Conservation (phyloP, 1,284 basidiomycete species). For the Leccinum fuscescens region DNA sequence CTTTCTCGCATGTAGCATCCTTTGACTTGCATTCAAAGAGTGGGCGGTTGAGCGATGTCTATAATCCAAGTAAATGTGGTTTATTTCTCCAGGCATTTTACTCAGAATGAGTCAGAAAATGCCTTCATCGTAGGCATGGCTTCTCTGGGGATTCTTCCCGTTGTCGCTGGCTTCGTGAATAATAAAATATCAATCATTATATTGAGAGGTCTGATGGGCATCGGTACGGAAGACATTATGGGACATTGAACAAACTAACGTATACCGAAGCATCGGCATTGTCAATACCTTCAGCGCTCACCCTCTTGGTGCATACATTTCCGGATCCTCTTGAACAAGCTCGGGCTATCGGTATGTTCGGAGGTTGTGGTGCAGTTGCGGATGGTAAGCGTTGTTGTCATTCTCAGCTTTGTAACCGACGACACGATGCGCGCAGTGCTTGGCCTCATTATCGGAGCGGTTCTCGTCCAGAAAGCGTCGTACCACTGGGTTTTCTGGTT, state of each 20-base stretch:
- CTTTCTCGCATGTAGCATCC: slow-evolving; percentile 14
- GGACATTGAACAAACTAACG: slow-evolving; percentile 1
- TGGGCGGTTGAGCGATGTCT: slow-evolving; percentile 33
- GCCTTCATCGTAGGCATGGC: slow-evolving; percentile 33
- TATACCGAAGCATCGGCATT: slow-evolving; percentile 37
- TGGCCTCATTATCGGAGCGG: slow-evolving; percentile 36
- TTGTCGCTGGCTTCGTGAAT: slow-evolving; percentile 42
- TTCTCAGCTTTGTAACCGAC: not conserved
- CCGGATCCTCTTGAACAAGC: slow-evolving; percentile 44
- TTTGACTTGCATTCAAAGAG: slow-evolving; percentile 25
- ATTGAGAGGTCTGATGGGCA: not conserved
- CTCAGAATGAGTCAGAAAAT: slow-evolving; percentile 16
- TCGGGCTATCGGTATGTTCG: slow-evolving; percentile 45
- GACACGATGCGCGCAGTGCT: slow-evolving; percentile 24
- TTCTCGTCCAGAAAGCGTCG: slow-evolving; percentile 38
- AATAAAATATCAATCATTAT: slow-evolving; percentile 37
- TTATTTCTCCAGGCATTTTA: not conserved
- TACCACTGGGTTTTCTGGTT: slow-evolving; percentile 50
- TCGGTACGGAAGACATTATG: slow-evolving; percentile 26
- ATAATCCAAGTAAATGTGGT: slow-evolving; percentile 26
- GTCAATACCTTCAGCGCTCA: slow-evolving; percentile 48
- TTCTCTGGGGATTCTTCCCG: slow-evolving; percentile 37
- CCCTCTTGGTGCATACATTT: slow-evolving; percentile 46
- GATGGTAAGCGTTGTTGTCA: slow-evolving; percentile 35
- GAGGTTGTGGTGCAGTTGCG: slow-evolving; percentile 44